Percentiles rank a stretch among this genome's conserved stretches.
phyloP scores from a whole-genome alignment of 768 basidiomycete genomes.

The Asterophora parasitica region DNA sequence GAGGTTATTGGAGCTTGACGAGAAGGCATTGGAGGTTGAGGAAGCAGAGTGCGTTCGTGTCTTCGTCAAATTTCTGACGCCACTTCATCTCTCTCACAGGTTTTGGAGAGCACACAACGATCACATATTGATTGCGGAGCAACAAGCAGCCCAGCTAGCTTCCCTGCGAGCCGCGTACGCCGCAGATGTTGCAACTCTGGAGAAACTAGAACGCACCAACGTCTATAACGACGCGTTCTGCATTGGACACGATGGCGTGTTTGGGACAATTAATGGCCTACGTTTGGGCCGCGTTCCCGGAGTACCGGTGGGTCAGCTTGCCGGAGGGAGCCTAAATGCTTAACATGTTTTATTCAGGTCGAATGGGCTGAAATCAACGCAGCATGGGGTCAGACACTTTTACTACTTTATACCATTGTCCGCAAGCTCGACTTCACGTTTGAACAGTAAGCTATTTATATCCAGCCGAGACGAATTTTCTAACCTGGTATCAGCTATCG shows the following conservation, averaged over 20 bases:
- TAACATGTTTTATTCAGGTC: conserved; percentile 45
- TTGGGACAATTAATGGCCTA: conserved; percentile 97
- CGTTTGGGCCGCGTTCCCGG: conserved; percentile 84
- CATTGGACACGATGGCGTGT: conserved; percentile 90
- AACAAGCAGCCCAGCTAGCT: conserved; percentile 64
- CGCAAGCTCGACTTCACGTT: conserved; percentile 89
- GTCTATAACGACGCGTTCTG: conserved; percentile 96
- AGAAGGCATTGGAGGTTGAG: conserved; percentile 73
- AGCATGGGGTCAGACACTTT: conserved; percentile 95
- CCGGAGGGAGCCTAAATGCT: conserved; percentile 6
- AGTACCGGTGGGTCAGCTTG: conserved; percentile 54
- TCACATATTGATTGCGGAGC: conserved; percentile 58
- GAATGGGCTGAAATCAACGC: conserved; percentile 99
- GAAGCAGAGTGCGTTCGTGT: conserved; percentile 66
- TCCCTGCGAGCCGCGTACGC: conserved; percentile 75
- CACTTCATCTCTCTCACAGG: conserved; percentile 32
- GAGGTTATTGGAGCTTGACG: conserved; percentile 65
- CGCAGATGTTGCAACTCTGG: conserved; percentile 69
- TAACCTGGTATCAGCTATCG: conserved; percentile 57
- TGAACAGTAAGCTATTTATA: conserved; percentile 54
- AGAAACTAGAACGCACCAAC: conserved; percentile 86
- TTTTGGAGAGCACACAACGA: conserved; percentile 83
- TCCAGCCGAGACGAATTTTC: neutral
- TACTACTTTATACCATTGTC: conserved; percentile 87
- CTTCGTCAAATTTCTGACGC: neutral